Base-by-base conservation (phyloP, 345 rosid genomes). In the Dipteronia sinensis region DNA sequence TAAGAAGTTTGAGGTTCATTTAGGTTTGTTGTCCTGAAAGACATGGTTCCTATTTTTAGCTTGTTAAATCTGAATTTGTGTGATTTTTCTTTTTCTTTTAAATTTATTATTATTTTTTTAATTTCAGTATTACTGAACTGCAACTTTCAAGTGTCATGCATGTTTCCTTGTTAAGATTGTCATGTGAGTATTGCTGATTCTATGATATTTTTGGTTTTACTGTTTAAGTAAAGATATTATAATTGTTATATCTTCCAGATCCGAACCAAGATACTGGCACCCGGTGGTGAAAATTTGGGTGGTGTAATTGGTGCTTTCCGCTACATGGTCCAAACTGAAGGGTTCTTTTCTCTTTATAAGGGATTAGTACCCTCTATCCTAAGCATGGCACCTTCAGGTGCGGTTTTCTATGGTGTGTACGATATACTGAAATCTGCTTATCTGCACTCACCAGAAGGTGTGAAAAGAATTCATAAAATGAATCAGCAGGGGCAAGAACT, bases 301-400 rank as follows among this genome's bases (percentile, higher is more conserved):
- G 92, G 96, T 40, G 88, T 91, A 0, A 80, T 88, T 74, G 96
- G 92, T 74, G 89, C 93, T 23, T 90, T 90, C 61, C 89, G 31
- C 69, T 79, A 88, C 58, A 87, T 87, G 96, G 75, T 91, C 64
- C 86, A 77, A 72, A 91, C 91, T 3, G 93, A 91, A 85, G 93
- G 96, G 23, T 85, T 90, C 87, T 88, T 91, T 76, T 90, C 96
- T 1, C 86, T 91, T 55, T 91, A 87, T 81, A 91, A 85, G 85
- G 93, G 96, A 55, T 83, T 91, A 78, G 90, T 87, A 51, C 92
- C 96, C 68, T 91, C 93, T n/a, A 80, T 90, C 22, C 66, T 82
- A 68, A 91, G 96, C 80, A 88, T 91, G 91, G 93, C 93, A 72
- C 93, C 96, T 66, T 86, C 92, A 8, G 93, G 92, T 78, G 93